Base-by-base conservation (phyloP, 2,329 filamentous ascomycete genomes). In the Cytospora leucostoma region DNA sequence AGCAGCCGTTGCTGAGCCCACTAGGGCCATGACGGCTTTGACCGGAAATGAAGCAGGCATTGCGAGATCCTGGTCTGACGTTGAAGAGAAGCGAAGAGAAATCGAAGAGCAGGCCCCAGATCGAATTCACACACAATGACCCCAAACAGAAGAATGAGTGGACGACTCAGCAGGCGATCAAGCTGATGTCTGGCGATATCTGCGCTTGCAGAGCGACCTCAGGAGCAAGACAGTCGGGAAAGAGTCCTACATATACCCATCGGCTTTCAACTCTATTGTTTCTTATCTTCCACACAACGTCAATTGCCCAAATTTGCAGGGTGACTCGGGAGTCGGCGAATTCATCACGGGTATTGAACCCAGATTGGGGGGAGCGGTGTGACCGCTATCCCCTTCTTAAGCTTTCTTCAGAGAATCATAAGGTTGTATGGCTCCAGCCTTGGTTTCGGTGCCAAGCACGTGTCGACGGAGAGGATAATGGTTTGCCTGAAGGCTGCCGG, bases 1-100 rank as follows among this genome's bases (percentile, higher is more conserved):
- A 21, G 63, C 65, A 40, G 65, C 65, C 21, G 37, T 59, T 12
- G 32, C 63, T n/a, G 60, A 54, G 44, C 65, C 58, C 27, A 61
- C 65, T 21, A 68, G 38, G 51, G 61, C 62, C 60, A 64, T 12
- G 32, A 52, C 62, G 53, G 34, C 55, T 47, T 55, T 59, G 21
- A 56, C 12, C 33, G 55, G 15, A 8, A 57, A 59, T 51, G 38
- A 56, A 27, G 53, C 49, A 56, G 61, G 40, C 64, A 65, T 65
- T 15, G 40, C 40, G n/a, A 55, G 10, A 3, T 7, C 38, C 51
- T 34, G 34, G 19, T 38, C n/a, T 21, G 32, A 13, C 6, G 15
- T 19, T 38, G n/a, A 47, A 52, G 32, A 27, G 35, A 44, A 44
- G 27, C 27, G 27, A 27, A 27, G 4, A 27, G 27, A 4, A 27